Evolutionary conservation across 768 basidiomycete genomes (phyloP).

Genomic region (Suillus bovinus): DNA sequence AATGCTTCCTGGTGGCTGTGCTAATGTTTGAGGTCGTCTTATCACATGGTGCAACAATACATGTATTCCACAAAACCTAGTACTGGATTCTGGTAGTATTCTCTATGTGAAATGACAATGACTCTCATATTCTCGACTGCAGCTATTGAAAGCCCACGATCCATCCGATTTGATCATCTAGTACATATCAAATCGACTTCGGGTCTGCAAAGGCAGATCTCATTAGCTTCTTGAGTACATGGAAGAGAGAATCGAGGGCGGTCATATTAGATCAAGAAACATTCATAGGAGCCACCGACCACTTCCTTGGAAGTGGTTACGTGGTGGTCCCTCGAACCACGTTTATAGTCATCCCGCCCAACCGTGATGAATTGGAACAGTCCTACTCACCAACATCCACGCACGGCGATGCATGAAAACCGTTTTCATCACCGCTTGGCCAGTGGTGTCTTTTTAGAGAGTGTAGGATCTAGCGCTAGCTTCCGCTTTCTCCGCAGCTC

Average conservation of each 20-base stretch:
- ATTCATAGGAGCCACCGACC: constrained; percentile 55
- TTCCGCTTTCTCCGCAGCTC: constrained; percentile 43
- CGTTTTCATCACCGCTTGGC: not conserved
- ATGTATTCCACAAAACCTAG: not conserved
- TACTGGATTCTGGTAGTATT: not conserved
- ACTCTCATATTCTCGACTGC: not conserved
- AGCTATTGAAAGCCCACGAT: not conserved
- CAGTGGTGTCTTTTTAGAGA: not conserved
- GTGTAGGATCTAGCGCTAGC: constrained; percentile 16
- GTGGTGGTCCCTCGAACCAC: constrained; percentile 72
- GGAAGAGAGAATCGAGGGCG: constrained; percentile 6
- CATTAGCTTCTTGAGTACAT: constrained; percentile 14
- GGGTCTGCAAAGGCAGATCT: not conserved
- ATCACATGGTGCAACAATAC: not conserved
- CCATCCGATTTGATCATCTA: not conserved
- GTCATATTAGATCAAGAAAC: constrained; percentile 95
- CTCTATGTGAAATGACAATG: not conserved
- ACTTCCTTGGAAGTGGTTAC: constrained; percentile 26
- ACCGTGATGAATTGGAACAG: not conserved
- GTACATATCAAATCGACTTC: not conserved
- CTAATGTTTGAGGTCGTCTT: not conserved
- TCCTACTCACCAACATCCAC: not conserved
- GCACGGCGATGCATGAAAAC: constrained; percentile 10
- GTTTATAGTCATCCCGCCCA: constrained; percentile 65
- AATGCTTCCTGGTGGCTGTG: constrained; percentile 27